Evolutionary conservation across 345 rosid genomes (phyloP).

Genomic region (Garcia nutans): DNA sequence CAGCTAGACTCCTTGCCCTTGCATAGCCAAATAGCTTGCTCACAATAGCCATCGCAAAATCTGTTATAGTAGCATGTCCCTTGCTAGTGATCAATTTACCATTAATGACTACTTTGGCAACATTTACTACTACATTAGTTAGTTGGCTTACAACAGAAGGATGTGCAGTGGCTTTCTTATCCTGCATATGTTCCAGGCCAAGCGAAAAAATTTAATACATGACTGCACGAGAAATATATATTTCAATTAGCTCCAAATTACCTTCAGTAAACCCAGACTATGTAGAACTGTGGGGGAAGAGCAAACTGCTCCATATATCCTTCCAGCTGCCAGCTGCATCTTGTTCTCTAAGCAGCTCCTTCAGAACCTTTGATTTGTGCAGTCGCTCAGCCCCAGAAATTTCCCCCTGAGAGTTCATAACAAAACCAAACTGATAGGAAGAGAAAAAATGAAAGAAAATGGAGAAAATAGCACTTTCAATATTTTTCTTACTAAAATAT

Average conservation of each 20-base stretch:
- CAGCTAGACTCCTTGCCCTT: slow-evolving; percentile 84
- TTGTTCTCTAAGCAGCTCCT: slow-evolving; percentile 80
- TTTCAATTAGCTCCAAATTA: slow-evolving; percentile 15
- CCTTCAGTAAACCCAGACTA: slow-evolving; percentile 73
- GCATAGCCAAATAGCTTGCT: slow-evolving; percentile 77
- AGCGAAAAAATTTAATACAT: slow-evolving; percentile 6
- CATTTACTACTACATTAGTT: slow-evolving; percentile 33
- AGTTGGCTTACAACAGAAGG: slow-evolving; percentile 40
- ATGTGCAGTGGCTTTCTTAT: slow-evolving; percentile 55
- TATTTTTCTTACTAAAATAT: neutral
- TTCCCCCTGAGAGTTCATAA: slow-evolving; percentile 58
- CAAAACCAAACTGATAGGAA: slow-evolving; percentile 7
- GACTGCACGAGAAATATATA: neutral
- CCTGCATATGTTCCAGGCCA: slow-evolving; percentile 42
- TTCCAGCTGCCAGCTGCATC: slow-evolving; percentile 52
- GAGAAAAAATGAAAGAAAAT: neutral
- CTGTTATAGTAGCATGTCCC: slow-evolving; percentile 62
- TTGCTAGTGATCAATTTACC: slow-evolving; percentile 79
- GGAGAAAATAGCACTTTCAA: neutral
- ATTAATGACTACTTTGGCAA: slow-evolving; percentile 74
- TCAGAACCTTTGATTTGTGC: slow-evolving; percentile 66
- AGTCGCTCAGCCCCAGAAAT: slow-evolving; percentile 54
- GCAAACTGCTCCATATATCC: slow-evolving; percentile 73
- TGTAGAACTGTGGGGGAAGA: slow-evolving; percentile 58
- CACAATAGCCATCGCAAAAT: slow-evolving; percentile 69